A percentile compares a stretch with the other conserved stretches of the same genome.
Evolutionary conservation across 768 basidiomycete species (phyloP).

Genomic region (Porphyrellus cyaneotinctus): DNA sequence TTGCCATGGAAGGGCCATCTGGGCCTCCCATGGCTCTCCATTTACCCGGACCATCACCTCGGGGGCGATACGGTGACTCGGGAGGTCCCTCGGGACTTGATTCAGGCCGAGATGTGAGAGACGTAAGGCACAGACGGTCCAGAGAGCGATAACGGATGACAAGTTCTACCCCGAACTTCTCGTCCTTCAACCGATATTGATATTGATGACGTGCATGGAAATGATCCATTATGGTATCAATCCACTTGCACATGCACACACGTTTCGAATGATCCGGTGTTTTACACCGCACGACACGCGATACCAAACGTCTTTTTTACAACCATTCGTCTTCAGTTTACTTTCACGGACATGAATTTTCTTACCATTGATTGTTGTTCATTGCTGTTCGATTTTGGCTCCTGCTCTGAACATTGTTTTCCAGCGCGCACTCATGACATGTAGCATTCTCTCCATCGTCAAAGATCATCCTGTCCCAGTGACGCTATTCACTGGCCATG

Average conservation of each 20-base stretch:
- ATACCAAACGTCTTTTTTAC: conserved; percentile 1
- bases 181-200: neutral
- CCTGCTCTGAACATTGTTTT: conserved; percentile 6
- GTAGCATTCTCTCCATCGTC: conserved; percentile 15
- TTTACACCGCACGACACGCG: conserved; percentile 14
- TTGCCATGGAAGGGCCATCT: conserved; percentile 29
- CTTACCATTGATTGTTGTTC: conserved; percentile 6
- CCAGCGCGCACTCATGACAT: conserved; percentile 20
- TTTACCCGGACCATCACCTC: conserved; percentile 31
- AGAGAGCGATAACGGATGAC: conserved; percentile 22
- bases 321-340: neutral
- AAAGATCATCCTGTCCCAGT: conserved; percentile 8
- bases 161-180: neutral
- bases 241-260: conserved; percentile 3
- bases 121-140: conserved; percentile 28
- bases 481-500: conserved; percentile 15
- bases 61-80: conserved; percentile 35
- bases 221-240: conserved; percentile 4
- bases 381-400: conserved; percentile 6
- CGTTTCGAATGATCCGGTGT: conserved; percentile 14
- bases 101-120: conserved; percentile 35
- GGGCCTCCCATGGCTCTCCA: conserved; percentile 32
- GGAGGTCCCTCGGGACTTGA: conserved; percentile 21
- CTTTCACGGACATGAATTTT: conserved; percentile 22
- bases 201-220: neutral